A percentile compares a stretch with the other conserved stretches of the same genome.
These are phyloP conservation scores for Neohortaea acidophila DNA, from an alignment of 495 filamentous ascomycete genomes.

Conservation along the genomic window DNA sequence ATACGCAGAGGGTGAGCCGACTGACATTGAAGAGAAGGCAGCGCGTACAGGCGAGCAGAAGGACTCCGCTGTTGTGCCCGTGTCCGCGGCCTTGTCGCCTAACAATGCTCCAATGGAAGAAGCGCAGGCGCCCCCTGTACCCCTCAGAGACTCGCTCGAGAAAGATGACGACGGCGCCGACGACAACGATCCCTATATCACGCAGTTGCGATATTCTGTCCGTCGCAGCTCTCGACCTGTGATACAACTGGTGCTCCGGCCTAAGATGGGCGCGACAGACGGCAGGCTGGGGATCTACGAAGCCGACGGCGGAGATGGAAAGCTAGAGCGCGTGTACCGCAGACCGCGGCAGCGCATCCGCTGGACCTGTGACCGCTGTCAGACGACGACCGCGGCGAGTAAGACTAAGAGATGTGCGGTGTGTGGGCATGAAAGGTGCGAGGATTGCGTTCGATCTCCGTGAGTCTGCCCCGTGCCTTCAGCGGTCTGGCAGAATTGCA, in stretches of 20 bases:
- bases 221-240: constrained; percentile 57
- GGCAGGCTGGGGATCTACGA: no score
- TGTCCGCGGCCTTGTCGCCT: no score
- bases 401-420: constrained; percentile 3
- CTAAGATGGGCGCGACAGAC: constrained; percentile 19
- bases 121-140: no score
- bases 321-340: constrained; percentile 24
- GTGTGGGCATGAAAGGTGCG: constrained; percentile 11
- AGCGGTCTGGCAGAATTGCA: no score
- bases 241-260: constrained; percentile 60
- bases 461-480: no score
- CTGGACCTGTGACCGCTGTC: constrained; percentile 10
- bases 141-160: constrained; percentile 9
- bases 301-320: no score
- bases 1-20: no score
- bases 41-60: no score
- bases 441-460: constrained; percentile 6
- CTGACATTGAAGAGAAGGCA: no score
- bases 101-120: no score
- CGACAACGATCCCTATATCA: constrained; percentile 69
- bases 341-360: constrained; percentile 19
- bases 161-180: constrained; percentile 35
- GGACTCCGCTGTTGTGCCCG: no score
- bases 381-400: neutral
- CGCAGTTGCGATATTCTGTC: constrained; percentile 67